Conservation (phyloP, 2,329 filamentous ascomycete genomes). For the Talaromyces sp. region DNA sequence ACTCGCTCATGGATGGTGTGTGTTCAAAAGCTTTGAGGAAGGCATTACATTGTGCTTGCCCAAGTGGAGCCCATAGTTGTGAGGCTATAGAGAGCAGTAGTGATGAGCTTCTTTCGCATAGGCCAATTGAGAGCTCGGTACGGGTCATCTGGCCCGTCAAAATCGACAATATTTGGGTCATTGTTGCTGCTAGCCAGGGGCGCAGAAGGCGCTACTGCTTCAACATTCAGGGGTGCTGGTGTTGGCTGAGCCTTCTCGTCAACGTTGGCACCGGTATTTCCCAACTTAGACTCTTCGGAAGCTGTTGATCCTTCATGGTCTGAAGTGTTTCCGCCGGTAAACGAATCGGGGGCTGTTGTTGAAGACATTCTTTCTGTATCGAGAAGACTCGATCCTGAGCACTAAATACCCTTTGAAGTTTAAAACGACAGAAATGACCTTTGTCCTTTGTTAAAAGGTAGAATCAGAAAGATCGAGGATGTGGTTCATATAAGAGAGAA, state of each 20-base stretch:
- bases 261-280: not conserved
- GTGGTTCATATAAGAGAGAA: not conserved
- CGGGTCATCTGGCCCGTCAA: constrained; percentile 10
- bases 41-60: constrained; percentile 9
- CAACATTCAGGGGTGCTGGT: not conserved
- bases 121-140: constrained; percentile 4
- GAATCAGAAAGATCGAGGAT: not conserved
- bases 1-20: not conserved
- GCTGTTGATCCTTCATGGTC: not conserved
- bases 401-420: not conserved
- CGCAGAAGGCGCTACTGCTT: not conserved
- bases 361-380: not conserved
- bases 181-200: not conserved
- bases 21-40: not conserved
- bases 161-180: constrained; percentile 11
- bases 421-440: not conserved
- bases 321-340: not conserved
- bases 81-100: constrained; percentile 6
- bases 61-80: constrained; percentile 12
- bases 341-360: not conserved
- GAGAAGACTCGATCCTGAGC: not conserved
- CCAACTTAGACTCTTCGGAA: not conserved
- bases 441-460: not conserved
- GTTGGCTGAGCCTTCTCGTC: not conserved
- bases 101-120: constrained; percentile 8